Evolutionary conservation across 177 flowering plant genomes (phyloP), one percentile per base, ranked within the genome.

Genomic region (Vitis hybrid): DNA sequence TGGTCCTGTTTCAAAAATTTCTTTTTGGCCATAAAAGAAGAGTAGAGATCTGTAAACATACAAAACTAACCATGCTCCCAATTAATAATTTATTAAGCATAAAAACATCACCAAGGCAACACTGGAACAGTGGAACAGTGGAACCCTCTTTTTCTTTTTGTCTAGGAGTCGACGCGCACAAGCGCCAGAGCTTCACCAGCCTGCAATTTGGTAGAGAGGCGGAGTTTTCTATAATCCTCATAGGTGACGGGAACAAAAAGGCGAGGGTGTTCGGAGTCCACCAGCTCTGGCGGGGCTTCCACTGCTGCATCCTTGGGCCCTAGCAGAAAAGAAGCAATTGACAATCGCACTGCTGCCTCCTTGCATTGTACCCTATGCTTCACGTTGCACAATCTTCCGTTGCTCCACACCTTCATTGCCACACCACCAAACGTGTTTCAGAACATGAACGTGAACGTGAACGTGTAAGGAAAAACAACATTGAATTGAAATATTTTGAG

Each of bases 351-450:
- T 0, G 55, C 59, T 17, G 86, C 82, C 68, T 87, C 80, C 59
- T 78, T 77, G 80, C 93, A 87, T 35, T 77, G 79, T 57, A 88
- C 90, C 27, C 84, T 68, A 67, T 89, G 93, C 85, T 78, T 83
- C 77, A 84, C 89, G 59, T 78, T 87, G 74, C 79, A 60, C 11
- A 86, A 63, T 71, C 78, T 84, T 62, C 90, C 88, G 64, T 89
- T 89, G 82, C 93, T 89, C 91, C 93, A 89, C 27, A 63, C 82
- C 92, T 84, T 9, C 10, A 65, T 32, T 13, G 9, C 50, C 51
- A 46, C 15, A 15, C 35, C 52, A 35, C 27, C 27, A 24, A 24
- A 24, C 27, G 3, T 24, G 27, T 24, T 24, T 24, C 27, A 24
- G 27, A 24, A 24, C 27, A 24, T n/a, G n/a, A n/a, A n/a, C n/a